phyloP scores from a whole-genome alignment of 495 filamentous ascomycete genomes.

The Penicillium nucicola region DNA sequence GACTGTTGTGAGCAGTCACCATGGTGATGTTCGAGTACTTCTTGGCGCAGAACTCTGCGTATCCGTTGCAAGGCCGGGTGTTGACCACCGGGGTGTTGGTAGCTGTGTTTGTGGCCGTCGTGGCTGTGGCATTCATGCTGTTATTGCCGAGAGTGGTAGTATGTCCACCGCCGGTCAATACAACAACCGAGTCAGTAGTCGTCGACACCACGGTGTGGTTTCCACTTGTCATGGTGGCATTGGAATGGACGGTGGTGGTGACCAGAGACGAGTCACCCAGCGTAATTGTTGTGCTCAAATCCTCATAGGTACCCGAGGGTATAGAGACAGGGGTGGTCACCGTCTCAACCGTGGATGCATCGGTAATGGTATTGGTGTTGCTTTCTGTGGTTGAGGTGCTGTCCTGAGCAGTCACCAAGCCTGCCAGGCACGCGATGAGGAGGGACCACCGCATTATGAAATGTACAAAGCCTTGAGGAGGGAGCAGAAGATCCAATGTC shows the following conservation, averaged over 20 bases:
- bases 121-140: conserved; percentile 41
- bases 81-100: conserved; percentile 55
- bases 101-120: conserved; percentile 32
- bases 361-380: conserved; percentile 8
- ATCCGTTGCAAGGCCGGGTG: conserved; percentile 80
- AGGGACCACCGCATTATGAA: conserved; percentile 22
- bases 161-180: conserved; percentile 34
- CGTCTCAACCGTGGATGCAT: conserved; percentile 13
- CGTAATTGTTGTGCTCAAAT: conserved; percentile 38
- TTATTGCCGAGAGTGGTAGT: conserved; percentile 39
- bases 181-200: conserved; percentile 34
- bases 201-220: conserved; percentile 34
- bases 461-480: not conserved
- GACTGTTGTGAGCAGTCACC: conserved; percentile 84
- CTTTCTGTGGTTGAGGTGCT: conserved; percentile 9
- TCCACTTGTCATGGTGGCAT: conserved; percentile 17
- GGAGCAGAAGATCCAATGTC: not conserved
- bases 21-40: conserved; percentile 88
- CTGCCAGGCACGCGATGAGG: conserved; percentile 14
- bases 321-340: conserved; percentile 9
- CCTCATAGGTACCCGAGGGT: conserved; percentile 38
- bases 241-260: conserved; percentile 15
- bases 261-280: conserved; percentile 22
- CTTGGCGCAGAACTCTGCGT: conserved; percentile 76
- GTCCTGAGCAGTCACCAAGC: conserved; percentile 15